Percentiles rank a stretch among this genome's conserved stretches.
Conservation (phyloP, 1,284 basidiomycete species). For the Malassezia furfur region DNA sequence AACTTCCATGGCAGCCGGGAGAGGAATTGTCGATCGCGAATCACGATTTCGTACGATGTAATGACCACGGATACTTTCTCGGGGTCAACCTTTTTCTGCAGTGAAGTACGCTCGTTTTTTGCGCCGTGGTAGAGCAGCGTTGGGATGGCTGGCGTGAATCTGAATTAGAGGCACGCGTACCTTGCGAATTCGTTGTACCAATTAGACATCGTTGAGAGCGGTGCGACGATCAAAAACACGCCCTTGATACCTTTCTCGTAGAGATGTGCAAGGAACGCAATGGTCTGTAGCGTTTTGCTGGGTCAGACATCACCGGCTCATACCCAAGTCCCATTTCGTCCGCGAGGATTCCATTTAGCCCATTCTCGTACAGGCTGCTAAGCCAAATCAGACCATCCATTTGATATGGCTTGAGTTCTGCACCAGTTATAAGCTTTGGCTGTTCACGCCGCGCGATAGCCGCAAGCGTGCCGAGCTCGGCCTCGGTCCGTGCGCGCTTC, state of each 20-base stretch:
- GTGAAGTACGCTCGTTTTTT: conserved; percentile 63
- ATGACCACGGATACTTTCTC: conserved; percentile 54
- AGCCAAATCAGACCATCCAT: conserved; percentile 94
- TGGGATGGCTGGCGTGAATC: conserved; percentile 59
- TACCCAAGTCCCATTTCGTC: conserved; percentile 80
- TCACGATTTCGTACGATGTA: conserved; percentile 89
- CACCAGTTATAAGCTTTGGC: conserved; percentile 72
- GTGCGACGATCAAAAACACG: conserved; percentile 82
- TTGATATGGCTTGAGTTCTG: conserved; percentile 77
- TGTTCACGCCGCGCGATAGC: conserved; percentile 50
- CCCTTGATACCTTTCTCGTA: conserved; percentile 64
- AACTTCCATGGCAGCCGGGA: conserved; percentile 56
- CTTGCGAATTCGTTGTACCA: conserved; percentile 79
- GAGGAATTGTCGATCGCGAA: conserved; percentile 49
- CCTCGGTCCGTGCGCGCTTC: conserved; percentile 7
- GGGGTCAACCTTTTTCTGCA: conserved; percentile 51
- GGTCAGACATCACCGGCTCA: neutral
- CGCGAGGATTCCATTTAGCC: conserved; percentile 80
- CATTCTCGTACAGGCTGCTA: conserved; percentile 81
- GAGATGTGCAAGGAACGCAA: conserved; percentile 80
- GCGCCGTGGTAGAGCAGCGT: conserved; percentile 82
- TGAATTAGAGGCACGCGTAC: conserved; percentile 57
- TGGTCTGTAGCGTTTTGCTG: conserved; percentile 75
- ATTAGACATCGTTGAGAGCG: conserved; percentile 81
- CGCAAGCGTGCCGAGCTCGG: neutral